Evolutionary conservation across 345 rosid species (phyloP).

Genomic region (Pugionium cornutum): DNA sequence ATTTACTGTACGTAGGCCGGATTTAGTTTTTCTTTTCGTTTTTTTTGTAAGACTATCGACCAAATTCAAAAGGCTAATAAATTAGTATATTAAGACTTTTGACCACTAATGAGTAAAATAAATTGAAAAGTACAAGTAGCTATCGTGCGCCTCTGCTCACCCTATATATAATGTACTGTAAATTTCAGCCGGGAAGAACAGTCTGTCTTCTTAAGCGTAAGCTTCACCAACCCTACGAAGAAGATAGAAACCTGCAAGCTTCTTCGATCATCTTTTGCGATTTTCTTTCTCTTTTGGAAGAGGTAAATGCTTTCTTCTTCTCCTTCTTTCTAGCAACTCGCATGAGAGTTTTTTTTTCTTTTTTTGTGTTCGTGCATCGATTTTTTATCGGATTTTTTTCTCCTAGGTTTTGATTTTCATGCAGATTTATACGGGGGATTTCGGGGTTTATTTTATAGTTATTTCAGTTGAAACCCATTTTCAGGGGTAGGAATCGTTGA

Average conservation of each 20-base stretch:
- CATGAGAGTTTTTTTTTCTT: slow-evolving; percentile 7
- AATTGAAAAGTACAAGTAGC: slow-evolving; percentile 23
- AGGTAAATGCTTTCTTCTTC: slow-evolving; percentile 26
- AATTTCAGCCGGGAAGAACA: slow-evolving; percentile 47
- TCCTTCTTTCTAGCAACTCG: neutral
- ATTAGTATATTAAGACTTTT: slow-evolving; percentile 14
- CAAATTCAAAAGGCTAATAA: slow-evolving; percentile 16
- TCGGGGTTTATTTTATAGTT: neutral
- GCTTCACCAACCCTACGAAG: slow-evolving; percentile 5
- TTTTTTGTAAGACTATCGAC: too few species aligned
- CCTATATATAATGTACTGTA: slow-evolving; percentile 32
- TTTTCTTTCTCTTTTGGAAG: neutral
- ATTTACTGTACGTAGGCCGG: neutral
- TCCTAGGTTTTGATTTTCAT: neutral
- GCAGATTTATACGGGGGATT: neutral
- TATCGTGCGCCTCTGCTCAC: slow-evolving; percentile 34
- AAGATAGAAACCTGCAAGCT: slow-evolving; percentile 1
- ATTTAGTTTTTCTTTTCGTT: neutral
- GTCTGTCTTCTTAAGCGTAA: slow-evolving; percentile 18
- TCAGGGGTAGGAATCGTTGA: slow-evolving; percentile 34
- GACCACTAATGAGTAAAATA: slow-evolving; percentile 14
- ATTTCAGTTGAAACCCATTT: slow-evolving; percentile 23
- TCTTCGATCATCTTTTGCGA: slow-evolving; percentile 15
- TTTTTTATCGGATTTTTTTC: neutral
- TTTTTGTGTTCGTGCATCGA: slow-evolving; percentile 4